phyloP scores from a whole-genome alignment of 768 basidiomycete genomes.

The Mrakia gelida region DNA sequence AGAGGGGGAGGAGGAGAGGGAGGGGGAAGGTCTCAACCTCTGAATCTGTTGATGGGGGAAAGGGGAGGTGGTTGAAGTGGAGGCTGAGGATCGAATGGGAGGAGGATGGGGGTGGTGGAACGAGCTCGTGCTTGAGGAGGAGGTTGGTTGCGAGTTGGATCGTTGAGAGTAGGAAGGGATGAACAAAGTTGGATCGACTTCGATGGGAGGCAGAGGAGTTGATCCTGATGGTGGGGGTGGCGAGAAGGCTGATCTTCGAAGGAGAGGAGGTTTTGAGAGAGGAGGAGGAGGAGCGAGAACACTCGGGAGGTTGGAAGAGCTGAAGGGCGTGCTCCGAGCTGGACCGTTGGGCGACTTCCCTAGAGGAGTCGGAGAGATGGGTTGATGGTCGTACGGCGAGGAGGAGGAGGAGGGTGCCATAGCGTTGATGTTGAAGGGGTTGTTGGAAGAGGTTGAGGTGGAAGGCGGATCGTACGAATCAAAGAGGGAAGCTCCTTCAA shows the following conservation, averaged over 20 bases:
- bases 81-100: not conserved
- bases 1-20: not conserved
- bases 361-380: too few relatives aligned
- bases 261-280: not conserved
- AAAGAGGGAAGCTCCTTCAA: not conserved
- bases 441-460: not conserved
- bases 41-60: conserved; percentile 1
- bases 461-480: not conserved
- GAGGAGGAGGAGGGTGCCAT: not conserved
- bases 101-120: not conserved
- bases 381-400: too few relatives aligned
- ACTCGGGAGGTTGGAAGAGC: not conserved
- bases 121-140: too few relatives aligned
- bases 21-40: not conserved
- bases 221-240: not conserved
- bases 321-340: too few relatives aligned
- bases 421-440: not conserved
- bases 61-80: not conserved
- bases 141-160: too few relatives aligned
- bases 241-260: not conserved
- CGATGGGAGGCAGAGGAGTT: not conserved
- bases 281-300: not conserved
- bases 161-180: not conserved
- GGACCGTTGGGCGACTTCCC: not conserved
- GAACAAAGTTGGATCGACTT: not conserved